phyloP scores from a whole-genome alignment of 768 basidiomycete genomes.

The Podaxis sp. region DNA sequence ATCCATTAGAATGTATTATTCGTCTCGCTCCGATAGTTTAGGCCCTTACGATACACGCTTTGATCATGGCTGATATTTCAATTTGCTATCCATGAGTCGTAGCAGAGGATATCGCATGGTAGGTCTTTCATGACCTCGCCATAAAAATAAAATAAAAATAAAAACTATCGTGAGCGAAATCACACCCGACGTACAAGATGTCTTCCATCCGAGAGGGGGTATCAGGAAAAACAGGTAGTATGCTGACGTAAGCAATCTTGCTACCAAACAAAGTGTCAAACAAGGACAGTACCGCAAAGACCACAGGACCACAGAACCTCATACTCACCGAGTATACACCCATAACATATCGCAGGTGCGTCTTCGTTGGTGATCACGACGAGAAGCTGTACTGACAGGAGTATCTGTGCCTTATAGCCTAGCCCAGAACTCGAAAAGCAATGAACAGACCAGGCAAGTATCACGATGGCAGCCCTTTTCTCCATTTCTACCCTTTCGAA shows the following conservation, averaged over 20 bases:
- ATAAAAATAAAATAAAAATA: too few relatives aligned
- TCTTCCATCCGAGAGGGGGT: too few relatives aligned
- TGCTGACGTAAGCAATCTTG: slow-evolving; percentile 19
- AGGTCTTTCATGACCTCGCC: too few relatives aligned
- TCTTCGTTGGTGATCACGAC: not conserved
- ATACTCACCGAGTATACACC: slow-evolving; percentile 17
- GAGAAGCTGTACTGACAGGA: not conserved
- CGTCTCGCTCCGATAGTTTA: too few relatives aligned
- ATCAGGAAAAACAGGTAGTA: not conserved
- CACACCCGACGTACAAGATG: too few relatives aligned
- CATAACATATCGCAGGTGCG: slow-evolving; percentile 20
- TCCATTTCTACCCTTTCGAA: slow-evolving; percentile 10
- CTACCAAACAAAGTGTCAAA: slow-evolving; percentile 38
- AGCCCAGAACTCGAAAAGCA: slow-evolving; percentile 22
- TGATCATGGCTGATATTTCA: too few relatives aligned
- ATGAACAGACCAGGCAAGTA: slow-evolving; percentile 63
- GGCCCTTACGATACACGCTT: too few relatives aligned
- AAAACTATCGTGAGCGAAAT: too few relatives aligned
- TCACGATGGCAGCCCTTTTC: slow-evolving; percentile 8
- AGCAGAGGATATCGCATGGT: too few relatives aligned
- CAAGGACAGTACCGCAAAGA: slow-evolving; percentile 23
- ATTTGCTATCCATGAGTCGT: too few relatives aligned
- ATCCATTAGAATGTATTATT: too few relatives aligned
- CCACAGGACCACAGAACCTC: slow-evolving; percentile 14
- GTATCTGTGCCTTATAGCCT: not conserved